Evolutionary conservation across 108 stramenopile species (phyloP), one percentile per base, ranked within the genome.

Genomic region (Seminavis robusta): DNA sequence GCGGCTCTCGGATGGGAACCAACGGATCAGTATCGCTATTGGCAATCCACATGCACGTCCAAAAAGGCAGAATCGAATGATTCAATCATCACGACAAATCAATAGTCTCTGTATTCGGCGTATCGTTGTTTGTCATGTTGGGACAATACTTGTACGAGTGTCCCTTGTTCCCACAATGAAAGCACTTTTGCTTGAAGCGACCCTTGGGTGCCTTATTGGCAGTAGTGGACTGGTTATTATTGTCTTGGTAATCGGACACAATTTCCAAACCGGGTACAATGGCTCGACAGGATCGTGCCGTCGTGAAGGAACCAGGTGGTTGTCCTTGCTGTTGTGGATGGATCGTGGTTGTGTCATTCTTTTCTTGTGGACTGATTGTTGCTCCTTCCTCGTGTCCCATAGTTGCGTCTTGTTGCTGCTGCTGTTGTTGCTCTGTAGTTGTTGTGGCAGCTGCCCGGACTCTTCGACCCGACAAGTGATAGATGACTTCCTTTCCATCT

Each of bases 381-480:
- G 33, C 17, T n/a, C 40, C 21, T 16, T 9, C 23, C 7, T 21
- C 21, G 9, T 9, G 10, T 11, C 17, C 39, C 23, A 10, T n/a
- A 28, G 48, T 44, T 43, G 15, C 41, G 13, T 15, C 3, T 21
- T 29, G 15, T 1, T 37, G 31, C 19, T 11, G 9, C 13, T 42
- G 51, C 3, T 10, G n/a, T 33, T 29, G 34, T 4, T 34, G 29
- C 11, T 68, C 33, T 9, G 32, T 15, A 28, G 19, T 51, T 30
- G 50, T 27, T 50, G 21, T 21, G 8, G 39, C 20, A 47, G 33
- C 61, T 43, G 63, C 63, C 26, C 38, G 47, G 16, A 58, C 69
- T 65, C 63, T 56, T 33, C 69, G 57, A 28, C 69, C 69, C n/a
- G 69, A 71, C 32, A 71, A 25, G 28, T 71, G 69, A 59, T 71